Evolutionary conservation across 2,329 filamentous ascomycete species (phyloP).

Genomic region (Pestalotiopsis sp.): DNA sequence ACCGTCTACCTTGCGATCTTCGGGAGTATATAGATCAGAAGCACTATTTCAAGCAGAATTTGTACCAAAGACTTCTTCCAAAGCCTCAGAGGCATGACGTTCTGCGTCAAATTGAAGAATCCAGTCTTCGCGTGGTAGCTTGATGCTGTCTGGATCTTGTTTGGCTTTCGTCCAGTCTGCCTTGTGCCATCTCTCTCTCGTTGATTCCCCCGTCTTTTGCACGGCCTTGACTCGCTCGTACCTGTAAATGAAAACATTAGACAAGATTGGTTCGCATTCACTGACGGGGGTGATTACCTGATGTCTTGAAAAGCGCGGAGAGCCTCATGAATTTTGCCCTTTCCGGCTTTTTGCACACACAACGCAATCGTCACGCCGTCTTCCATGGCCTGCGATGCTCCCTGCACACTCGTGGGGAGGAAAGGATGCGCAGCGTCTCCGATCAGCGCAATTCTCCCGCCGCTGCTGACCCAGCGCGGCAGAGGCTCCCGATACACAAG

Average conservation of each 20-base stretch:
- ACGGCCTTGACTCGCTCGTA: conserved; percentile 50
- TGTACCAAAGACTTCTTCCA: conserved; percentile 39
- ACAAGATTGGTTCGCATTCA: conserved; percentile 39
- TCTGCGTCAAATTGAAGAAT: conserved; percentile 55
- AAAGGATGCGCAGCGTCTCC: conserved; percentile 55
- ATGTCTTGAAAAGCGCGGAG: conserved; percentile 51
- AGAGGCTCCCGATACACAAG: conserved; percentile 44
- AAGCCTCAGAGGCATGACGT: conserved; percentile 41
- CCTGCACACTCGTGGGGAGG: conserved; percentile 49
- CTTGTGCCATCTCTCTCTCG: conserved; percentile 57
- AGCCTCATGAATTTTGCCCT: conserved; percentile 44
- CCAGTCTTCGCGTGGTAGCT: conserved; percentile 54
- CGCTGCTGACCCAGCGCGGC: conserved; percentile 42
- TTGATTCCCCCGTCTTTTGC: conserved; percentile 54
- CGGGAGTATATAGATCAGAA: background rate
- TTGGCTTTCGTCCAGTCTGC: conserved; percentile 53
- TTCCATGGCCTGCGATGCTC: conserved; percentile 51
- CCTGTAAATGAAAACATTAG: conserved; percentile 47
- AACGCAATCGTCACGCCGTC: conserved; percentile 49
- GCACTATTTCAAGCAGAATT: background rate
- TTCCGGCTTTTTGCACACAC: conserved; percentile 50
- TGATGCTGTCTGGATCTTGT: conserved; percentile 48
- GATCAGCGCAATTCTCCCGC: conserved; percentile 45
- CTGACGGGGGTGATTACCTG: conserved; percentile 14
- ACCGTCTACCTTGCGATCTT: no score